Evolutionary conservation across 768 basidiomycete species (phyloP).

Genomic region (Tulasnella sp.): DNA sequence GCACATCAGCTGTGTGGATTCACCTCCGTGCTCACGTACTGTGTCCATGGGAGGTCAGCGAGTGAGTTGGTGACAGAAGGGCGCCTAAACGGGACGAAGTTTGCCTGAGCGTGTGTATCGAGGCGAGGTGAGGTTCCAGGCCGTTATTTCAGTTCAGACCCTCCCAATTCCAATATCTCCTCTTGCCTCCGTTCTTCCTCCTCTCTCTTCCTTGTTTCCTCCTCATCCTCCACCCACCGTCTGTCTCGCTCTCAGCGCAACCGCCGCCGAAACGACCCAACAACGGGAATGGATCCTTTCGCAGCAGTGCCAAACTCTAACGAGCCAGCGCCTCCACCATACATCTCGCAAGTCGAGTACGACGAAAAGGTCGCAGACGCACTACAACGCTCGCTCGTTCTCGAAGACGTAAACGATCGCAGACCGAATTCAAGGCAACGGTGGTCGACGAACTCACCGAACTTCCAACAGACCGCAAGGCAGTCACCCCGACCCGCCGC

Average conservation of each 20-base stretch:
- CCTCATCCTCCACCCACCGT: constrained; percentile 1
- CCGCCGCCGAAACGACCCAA: not conserved
- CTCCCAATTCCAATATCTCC: not conserved
- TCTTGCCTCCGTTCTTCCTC: not conserved
- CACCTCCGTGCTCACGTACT: not conserved
- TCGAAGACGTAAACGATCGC: not conserved
- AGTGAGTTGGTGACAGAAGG: not conserved
- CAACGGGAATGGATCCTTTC: constrained; percentile 15
- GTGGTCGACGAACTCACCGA: not conserved
- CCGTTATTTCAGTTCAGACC: constrained; percentile 15
- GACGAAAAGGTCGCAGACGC: constrained; percentile 53
- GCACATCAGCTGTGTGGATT: not conserved
- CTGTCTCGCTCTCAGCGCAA: not conserved
- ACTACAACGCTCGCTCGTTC: constrained; percentile 42
- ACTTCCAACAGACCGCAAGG: not conserved
- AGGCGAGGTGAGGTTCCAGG: not conserved
- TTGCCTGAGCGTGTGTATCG: constrained; percentile 8
- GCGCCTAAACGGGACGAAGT: not conserved
- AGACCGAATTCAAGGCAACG: not conserved
- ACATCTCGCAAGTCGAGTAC: constrained; percentile 44
- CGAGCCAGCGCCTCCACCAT: constrained; percentile 43
- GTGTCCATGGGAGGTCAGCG: constrained; percentile 3
- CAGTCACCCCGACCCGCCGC: not conserved
- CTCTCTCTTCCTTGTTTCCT: not conserved
- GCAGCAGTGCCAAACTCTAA: not conserved